Conservation (phyloP, 1,284 basidiomycete genomes). For the Ustilago cynodontis region DNA sequence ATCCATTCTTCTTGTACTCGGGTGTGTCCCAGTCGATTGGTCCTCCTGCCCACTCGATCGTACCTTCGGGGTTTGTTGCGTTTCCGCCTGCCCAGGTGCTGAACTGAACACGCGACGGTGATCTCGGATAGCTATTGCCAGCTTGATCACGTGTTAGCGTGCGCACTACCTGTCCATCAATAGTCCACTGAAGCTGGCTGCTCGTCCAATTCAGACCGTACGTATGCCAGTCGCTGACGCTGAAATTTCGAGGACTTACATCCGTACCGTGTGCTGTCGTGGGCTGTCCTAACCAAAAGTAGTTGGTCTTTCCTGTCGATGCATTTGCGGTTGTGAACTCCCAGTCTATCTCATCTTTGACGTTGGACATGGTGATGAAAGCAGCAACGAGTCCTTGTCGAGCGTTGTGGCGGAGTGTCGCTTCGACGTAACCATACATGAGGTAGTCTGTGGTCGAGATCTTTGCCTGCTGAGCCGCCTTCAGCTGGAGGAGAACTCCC, state of each 20-base stretch:
- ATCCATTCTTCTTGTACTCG: constrained; percentile 57
- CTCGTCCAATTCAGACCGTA: constrained; percentile 63
- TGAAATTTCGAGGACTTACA: constrained; percentile 21
- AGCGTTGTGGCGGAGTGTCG: constrained; percentile 57
- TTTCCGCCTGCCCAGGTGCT: constrained; percentile 59
- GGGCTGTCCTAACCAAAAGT: constrained; percentile 41
- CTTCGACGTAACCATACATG: constrained; percentile 61
- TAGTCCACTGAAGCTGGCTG: constrained; percentile 53
- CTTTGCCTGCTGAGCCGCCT: constrained; percentile 50
- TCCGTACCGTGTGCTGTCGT: constrained; percentile 20
- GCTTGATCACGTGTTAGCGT: constrained; percentile 43
- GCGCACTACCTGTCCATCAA: constrained; percentile 57
- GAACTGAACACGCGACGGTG: constrained; percentile 61
- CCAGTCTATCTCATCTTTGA: constrained; percentile 62
- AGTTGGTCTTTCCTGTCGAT: constrained; percentile 50
- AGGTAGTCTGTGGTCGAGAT: constrained; percentile 64
- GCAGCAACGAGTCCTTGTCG: constrained; percentile 58
- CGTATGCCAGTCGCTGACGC: constrained; percentile 56
- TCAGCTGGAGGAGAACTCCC: constrained; percentile 62
- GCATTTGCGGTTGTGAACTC: constrained; percentile 53
- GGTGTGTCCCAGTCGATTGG: constrained; percentile 49
- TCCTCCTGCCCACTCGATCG: constrained; percentile 61
- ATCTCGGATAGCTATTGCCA: constrained; percentile 50
- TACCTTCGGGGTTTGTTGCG: constrained; percentile 43
- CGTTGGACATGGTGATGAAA: constrained; percentile 58